Conservation (phyloP, 371 early-diverging fungal genomes). For the Rhizopus sp. region DNA sequence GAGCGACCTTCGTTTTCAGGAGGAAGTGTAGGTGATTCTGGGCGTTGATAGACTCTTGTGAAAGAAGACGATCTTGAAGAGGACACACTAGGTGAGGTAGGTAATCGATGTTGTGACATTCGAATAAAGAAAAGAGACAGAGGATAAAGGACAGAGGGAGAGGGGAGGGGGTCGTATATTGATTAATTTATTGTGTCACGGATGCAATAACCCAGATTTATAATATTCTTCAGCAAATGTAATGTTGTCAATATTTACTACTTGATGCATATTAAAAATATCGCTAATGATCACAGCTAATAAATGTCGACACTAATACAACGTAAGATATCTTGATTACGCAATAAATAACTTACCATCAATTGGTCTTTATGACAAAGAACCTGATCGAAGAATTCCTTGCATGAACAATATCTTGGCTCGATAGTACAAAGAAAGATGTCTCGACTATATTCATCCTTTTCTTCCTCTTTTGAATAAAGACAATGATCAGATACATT, state of each 20-base stretch:
- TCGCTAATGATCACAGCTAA: constrained; percentile 23
- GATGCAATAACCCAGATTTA: not conserved
- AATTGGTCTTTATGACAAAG: constrained; percentile 5
- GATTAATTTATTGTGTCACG: not conserved
- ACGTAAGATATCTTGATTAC: not conserved
- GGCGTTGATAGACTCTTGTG: constrained; percentile 21
- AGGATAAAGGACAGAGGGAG: not conserved
- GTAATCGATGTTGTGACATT: constrained; percentile 1
- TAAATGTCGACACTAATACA: constrained; percentile 26
- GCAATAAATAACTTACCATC: constrained; percentile 12
- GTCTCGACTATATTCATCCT: constrained; percentile 2
- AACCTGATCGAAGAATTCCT: constrained; percentile 12
- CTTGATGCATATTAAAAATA: constrained; percentile 4
- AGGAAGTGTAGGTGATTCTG: constrained; percentile 45
- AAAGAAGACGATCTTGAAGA: constrained; percentile 6
- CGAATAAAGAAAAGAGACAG: not conserved
- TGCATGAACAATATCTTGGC: constrained; percentile 29
- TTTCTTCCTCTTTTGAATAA: constrained; percentile 4
- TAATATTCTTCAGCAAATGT: constrained; percentile 26
- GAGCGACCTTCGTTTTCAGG: constrained; percentile 18
- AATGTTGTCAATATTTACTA: constrained; percentile 10
- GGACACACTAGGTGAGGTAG: not conserved
- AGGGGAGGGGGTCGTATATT: not conserved
- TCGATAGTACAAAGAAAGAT: constrained; percentile 17
- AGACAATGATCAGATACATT: constrained; percentile 22